These are phyloP conservation scores for Stagonosporopsis chrysanthemi DNA, from an alignment of 2,329 filamentous ascomycete genomes.

Conservation along the genomic window DNA sequence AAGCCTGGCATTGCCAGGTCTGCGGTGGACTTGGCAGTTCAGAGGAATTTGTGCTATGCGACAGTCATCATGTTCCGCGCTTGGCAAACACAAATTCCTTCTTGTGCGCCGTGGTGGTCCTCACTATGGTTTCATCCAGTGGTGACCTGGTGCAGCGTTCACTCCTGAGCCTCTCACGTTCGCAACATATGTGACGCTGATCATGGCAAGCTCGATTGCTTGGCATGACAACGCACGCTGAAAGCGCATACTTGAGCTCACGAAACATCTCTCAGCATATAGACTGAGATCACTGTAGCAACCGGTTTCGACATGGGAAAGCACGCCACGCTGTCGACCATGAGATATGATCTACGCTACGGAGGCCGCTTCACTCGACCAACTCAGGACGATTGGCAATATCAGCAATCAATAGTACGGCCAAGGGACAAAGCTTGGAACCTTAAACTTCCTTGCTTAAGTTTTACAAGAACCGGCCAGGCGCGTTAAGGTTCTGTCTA, in stretches of 20 bases:
- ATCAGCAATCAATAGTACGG: neutral
- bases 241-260: neutral
- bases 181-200: neutral
- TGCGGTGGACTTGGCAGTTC: conserved; percentile 24
- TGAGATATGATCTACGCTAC: neutral
- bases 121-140: conserved; percentile 3
- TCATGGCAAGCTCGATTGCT: conserved; percentile 3
- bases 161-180: neutral
- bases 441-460: conserved; percentile 21
- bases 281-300: neutral
- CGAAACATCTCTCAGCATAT: neutral
- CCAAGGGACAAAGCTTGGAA: neutral
- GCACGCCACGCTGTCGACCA: neutral
- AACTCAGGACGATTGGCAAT: neutral
- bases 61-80: conserved; percentile 28
- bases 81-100: conserved; percentile 25
- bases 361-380: neutral
- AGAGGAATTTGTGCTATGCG: conserved; percentile 26
- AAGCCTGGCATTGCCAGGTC: neutral
- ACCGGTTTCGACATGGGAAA: neutral
- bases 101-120: conserved; percentile 16
- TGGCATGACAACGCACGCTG: conserved; percentile 6
- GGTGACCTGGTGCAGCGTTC: neutral
- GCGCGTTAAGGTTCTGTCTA: conserved; percentile 6
- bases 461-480: conserved; percentile 22